A percentile compares a stretch with the other conserved stretches of the same genome.
These are phyloP conservation scores for Polyporus tsugae DNA, from an alignment of 1,284 basidiomycete species.

Conservation along the genomic window DNA sequence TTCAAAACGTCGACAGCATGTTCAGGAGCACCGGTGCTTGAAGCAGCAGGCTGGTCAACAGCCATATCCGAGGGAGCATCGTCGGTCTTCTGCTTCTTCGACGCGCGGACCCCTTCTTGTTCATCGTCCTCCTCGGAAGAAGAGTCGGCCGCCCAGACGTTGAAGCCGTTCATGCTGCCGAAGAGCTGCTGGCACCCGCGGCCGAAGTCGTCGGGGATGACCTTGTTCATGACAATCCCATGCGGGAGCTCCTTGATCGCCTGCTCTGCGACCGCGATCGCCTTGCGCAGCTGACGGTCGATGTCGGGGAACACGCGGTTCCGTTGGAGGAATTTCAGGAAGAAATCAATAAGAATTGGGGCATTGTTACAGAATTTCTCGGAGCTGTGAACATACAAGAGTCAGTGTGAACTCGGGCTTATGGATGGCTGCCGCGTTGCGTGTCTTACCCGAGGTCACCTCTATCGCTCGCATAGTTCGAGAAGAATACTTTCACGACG, in stretches of 20 bases:
- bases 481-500: constrained; percentile 65
- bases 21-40: neutral
- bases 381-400: constrained; percentile 43
- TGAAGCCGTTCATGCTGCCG: constrained; percentile 41
- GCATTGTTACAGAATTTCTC: constrained; percentile 43
- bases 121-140: constrained; percentile 21
- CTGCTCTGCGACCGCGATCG: constrained; percentile 54
- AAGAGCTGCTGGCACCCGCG: constrained; percentile 55
- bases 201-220: constrained; percentile 64
- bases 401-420: neutral
- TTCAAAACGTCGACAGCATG: constrained; percentile 20
- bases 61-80: constrained; percentile 5
- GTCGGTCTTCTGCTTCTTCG: constrained; percentile 39
- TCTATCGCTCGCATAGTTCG: constrained; percentile 66
- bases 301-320: constrained; percentile 60
- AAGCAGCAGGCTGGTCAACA: neutral
- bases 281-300: constrained; percentile 55
- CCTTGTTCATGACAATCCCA: constrained; percentile 59
- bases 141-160: constrained; percentile 3
- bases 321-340: constrained; percentile 66
- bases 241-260: constrained; percentile 66
- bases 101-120: constrained; percentile 21
- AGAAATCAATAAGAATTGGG: constrained; percentile 67
- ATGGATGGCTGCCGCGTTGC: constrained; percentile 25
- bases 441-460: constrained; percentile 64